Percentiles rank a stretch among this genome's conserved stretches.
phyloP scores from a whole-genome alignment of 2,329 filamentous ascomycete genomes.

The Penicillium italicum region DNA sequence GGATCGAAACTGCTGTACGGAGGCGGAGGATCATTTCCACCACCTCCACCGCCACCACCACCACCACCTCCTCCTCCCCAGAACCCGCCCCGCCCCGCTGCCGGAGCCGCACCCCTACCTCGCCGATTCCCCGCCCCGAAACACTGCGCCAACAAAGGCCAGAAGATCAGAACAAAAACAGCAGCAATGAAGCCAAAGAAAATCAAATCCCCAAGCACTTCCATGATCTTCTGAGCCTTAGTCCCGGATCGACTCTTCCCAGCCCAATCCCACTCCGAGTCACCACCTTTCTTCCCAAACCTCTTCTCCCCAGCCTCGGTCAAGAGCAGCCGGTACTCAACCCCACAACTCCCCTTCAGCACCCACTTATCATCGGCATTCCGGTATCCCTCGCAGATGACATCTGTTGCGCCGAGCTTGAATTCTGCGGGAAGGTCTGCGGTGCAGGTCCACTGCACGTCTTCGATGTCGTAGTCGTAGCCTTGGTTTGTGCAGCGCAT shows the following conservation, averaged over 20 bases:
- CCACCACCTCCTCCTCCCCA: conserved; percentile 36
- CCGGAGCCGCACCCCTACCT: conserved; percentile 16
- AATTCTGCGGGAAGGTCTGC: conserved; percentile 60
- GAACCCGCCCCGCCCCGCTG: conserved; percentile 25
- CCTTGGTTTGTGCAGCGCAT: conserved; percentile 91
- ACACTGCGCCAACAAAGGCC: conserved; percentile 23
- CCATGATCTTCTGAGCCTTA: conserved; percentile 3
- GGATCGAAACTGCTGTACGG: conserved; percentile 37
- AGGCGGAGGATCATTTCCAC: conserved; percentile 35
- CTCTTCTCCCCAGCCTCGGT: conserved; percentile 71
- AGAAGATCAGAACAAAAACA: conserved; percentile 29
- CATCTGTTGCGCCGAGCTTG: conserved; percentile 80
- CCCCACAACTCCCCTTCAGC: conserved; percentile 87
- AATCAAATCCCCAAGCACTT: conserved; percentile 25
- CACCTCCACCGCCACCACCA: conserved; percentile 34
- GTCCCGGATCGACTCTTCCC: not conserved
- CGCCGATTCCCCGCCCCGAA: conserved; percentile 23
- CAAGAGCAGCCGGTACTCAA: conserved; percentile 78
- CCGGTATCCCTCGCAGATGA: conserved; percentile 86
- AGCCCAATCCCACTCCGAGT: conserved; percentile 25
- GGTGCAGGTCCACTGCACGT: conserved; percentile 91
- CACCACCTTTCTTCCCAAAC: conserved; percentile 56
- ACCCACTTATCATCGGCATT: conserved; percentile 74
- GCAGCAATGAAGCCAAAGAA: conserved; percentile 35
- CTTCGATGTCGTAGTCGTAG: conserved; percentile 70